Percentiles rank a stretch among this genome's conserved stretches.
These are phyloP conservation scores for Russula sp. DNA, from an alignment of 768 basidiomycete species.

Conservation along the genomic window DNA sequence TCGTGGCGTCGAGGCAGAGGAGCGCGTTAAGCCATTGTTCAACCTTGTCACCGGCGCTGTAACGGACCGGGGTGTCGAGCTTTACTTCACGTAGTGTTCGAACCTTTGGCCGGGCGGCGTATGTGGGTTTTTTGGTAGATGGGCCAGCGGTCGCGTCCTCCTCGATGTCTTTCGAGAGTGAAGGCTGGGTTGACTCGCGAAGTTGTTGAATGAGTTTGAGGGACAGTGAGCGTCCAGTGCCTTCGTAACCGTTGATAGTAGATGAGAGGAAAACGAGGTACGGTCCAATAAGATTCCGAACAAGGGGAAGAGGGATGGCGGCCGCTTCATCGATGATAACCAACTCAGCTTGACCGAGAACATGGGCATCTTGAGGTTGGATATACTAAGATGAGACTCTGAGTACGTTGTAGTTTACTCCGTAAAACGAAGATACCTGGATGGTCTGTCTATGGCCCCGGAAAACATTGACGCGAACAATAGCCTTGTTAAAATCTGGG, in stretches of 20 bases:
- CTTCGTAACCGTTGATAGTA: constrained; percentile 99
- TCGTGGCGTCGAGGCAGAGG: constrained; percentile 84
- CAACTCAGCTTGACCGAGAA: constrained; percentile 94
- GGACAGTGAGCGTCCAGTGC: constrained; percentile 96
- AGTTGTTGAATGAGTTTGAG: constrained; percentile 97
- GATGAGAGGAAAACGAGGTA: constrained; percentile 99
- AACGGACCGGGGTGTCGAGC: constrained; percentile 92
- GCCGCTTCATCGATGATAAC: constrained; percentile 98
- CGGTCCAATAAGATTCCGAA: constrained; percentile 88
- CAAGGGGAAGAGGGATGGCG: constrained; percentile 93
- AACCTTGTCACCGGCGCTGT: constrained; percentile 75
- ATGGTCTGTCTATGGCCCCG: constrained; percentile 92
- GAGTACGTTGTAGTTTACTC: neutral
- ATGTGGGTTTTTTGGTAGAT: constrained; percentile 42
- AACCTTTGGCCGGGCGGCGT: constrained; percentile 54
- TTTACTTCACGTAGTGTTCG: constrained; percentile 89
- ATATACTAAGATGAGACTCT: constrained; percentile 63
- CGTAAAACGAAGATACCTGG: constrained; percentile 49
- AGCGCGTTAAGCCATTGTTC: constrained; percentile 92
- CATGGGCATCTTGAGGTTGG: constrained; percentile 95
- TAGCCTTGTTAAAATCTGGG: constrained; percentile 89
- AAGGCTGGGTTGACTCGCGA: constrained; percentile 81
- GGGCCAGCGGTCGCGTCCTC: constrained; percentile 38
- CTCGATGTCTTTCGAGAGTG: constrained; percentile 56
- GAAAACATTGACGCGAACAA: constrained; percentile 93